Conservation (phyloP, 192 early-diverging fungal genomes). For the Coemansia sp. region DNA sequence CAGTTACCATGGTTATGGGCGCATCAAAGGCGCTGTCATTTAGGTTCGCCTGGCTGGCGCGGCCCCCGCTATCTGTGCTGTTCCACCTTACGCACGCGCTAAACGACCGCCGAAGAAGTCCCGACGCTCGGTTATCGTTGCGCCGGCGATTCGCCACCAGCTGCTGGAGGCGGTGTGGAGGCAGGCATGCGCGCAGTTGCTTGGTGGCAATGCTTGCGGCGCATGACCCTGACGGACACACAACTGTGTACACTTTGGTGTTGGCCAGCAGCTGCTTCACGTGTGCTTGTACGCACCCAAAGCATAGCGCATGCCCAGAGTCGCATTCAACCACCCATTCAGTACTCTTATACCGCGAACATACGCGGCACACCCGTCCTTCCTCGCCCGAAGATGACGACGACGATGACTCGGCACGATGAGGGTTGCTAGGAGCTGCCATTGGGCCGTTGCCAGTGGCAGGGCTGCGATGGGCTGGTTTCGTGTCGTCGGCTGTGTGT, state of each 20-base stretch:
- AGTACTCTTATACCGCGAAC: constrained; percentile 26
- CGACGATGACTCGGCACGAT: not conserved
- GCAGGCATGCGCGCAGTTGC: constrained; percentile 40
- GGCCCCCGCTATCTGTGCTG: not conserved
- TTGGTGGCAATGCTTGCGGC: constrained; percentile 18
- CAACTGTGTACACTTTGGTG: constrained; percentile 13
- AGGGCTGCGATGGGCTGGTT: not conserved
- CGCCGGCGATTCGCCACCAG: constrained; percentile 25
- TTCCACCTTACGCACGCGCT: constrained; percentile 13
- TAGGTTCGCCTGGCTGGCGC: not conserved
- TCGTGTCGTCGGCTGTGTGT: not conserved
- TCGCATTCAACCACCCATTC: constrained; percentile 44
- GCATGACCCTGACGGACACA: constrained; percentile 24
- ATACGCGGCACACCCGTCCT: constrained; percentile 26
- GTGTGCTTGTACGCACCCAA: constrained; percentile 47
- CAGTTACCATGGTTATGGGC: constrained; percentile 18
- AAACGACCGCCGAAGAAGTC: constrained; percentile 16
- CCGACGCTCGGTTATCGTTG: not conserved
- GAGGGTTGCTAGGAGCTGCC: not conserved
- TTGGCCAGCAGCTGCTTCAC: constrained; percentile 24
- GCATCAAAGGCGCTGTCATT: constrained; percentile 42
- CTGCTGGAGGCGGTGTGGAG: constrained; percentile 45
- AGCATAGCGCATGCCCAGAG: constrained; percentile 33
- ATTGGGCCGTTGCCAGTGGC: not conserved
- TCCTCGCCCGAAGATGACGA: constrained; percentile 36